Conservation (phyloP, 495 filamentous ascomycete species). For the Xylaria sp. region DNA sequence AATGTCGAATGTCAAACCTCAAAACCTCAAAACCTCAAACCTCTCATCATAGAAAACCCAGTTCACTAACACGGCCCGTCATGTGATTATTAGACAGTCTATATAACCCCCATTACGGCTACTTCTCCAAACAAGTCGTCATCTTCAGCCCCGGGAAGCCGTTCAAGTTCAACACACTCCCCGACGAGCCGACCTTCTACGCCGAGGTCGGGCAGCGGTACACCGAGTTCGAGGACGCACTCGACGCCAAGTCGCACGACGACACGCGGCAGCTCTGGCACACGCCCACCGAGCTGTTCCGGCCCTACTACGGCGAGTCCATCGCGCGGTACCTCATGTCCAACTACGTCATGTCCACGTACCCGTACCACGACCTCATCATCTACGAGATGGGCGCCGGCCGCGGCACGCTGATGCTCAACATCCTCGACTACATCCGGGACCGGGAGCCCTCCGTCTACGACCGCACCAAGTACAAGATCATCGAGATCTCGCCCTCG, state of each 20-base stretch:
- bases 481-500: conserved; percentile 90
- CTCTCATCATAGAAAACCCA: too few species aligned
- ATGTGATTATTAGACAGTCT: conserved; percentile 88
- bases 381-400: conserved; percentile 99
- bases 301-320: conserved; percentile 95
- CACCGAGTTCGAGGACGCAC: conserved; percentile 83
- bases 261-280: conserved; percentile 94
- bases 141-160: conserved; percentile 93
- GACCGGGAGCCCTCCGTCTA: conserved; percentile 90
- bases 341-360: conserved; percentile 93
- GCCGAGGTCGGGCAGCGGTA: conserved; percentile 77
- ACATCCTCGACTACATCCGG: conserved; percentile 96
- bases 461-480: conserved; percentile 87
- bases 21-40: too few species aligned
- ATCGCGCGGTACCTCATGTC: conserved; percentile 92
- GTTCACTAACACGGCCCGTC: background rate
- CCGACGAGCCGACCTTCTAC: conserved; percentile 85
- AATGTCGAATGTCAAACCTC: too few species aligned
- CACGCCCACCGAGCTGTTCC: conserved; percentile 96
- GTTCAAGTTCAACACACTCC: conserved; percentile 85
- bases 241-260: conserved; percentile 74
- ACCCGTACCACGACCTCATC: conserved; percentile 94
- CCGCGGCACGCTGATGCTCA: conserved; percentile 96
- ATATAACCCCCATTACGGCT: conserved; percentile 97
- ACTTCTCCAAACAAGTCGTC: conserved; percentile 96